Base-by-base conservation (phyloP, 805 yeast genomes). In the Saturnispora zaruensis region DNA sequence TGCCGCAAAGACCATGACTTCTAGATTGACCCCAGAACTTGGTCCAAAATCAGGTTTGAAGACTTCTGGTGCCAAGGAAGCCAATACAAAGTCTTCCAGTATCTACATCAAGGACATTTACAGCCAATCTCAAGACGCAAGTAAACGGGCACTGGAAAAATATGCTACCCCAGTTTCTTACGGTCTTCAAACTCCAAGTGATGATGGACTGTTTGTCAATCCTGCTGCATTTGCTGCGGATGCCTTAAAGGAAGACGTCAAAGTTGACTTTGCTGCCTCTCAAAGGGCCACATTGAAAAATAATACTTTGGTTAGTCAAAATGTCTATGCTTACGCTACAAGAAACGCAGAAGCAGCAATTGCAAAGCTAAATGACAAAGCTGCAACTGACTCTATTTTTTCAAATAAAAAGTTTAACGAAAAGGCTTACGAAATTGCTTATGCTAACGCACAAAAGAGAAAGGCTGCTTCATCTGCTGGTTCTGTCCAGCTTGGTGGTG, bases 401-500 rank as follows among this genome's bases (percentile, higher is more conserved):
- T 49, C 61, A 26, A 58, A 64, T 50, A 57, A 57, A 51, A 69
- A 65, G 49, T 51, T 60, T 59, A 87, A 87, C 68, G 79, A 79
- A 55, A 76, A 77, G 55, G 97, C 96, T 2, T 74, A 84, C 48
- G 81, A 82, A 28, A 69, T 85, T 54, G 96, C 96, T 2, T 85
- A 84, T 62, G 76, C 77, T 54, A 79, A 80, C 59, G 71, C 76
- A 44, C 78, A 76, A 45, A 80, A 78, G 62, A 76, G 91, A 59
- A 61, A 75, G 46, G 57, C 52, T 7, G 53, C 45, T 11, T 71
- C 73, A 53, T 79, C 81, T 55, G 77, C 62, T 43, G 58, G 63
- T 45, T 77, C 82, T 64, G 71, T 88, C 58, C 75, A 87, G 60
- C 68, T 91, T 54, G 99, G 99, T 53, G 96, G 95, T 54, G 98